phyloP scores from a whole-genome alignment of 257 asterid species.

The Lithospermum erythrorhizon region DNA sequence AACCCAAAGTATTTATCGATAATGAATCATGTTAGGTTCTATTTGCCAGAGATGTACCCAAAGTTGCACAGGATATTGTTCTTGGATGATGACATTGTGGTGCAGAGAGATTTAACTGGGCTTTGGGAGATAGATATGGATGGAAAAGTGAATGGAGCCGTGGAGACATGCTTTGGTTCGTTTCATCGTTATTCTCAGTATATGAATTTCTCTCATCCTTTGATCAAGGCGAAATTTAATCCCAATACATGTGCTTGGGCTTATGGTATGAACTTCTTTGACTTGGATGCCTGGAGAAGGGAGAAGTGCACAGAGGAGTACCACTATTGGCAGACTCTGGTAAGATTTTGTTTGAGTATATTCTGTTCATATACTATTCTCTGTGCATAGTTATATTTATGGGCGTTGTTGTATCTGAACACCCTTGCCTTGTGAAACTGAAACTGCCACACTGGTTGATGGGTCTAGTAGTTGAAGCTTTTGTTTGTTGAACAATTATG shows the following conservation, averaged over 20 bases:
- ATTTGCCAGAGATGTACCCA: constrained; percentile 11
- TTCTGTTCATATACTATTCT: no score
- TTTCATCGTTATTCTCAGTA: constrained; percentile 10
- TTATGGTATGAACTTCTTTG: constrained; percentile 11
- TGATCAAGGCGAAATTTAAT: constrained; percentile 14
- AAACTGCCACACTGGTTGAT: no score
- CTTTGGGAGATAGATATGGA: constrained; percentile 11
- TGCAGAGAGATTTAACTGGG: constrained; percentile 10
- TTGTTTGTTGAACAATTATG: not conserved
- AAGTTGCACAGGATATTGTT: constrained; percentile 24
- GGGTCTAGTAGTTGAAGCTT: no score
- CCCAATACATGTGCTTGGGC: constrained; percentile 15
- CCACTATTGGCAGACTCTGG: constrained; percentile 44
- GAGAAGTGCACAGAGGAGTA: constrained; percentile 35
- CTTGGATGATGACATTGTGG: constrained; percentile 34
- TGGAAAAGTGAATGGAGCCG: constrained; percentile 10
- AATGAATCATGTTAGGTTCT: constrained; percentile 11
- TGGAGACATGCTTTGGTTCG: constrained; percentile 7
- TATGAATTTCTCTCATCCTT: constrained; percentile 12
- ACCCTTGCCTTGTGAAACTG: no score
- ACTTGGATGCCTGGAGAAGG: constrained; percentile 12
- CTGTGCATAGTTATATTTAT: not conserved
- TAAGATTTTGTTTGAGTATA: constrained; percentile 11
- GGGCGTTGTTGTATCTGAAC: not conserved
- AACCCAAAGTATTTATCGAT: constrained; percentile 10